Evolutionary conservation across 345 rosid genomes (phyloP), one percentile per base, ranked within the genome.

Genomic region (Eucalyptus paniculata): DNA sequence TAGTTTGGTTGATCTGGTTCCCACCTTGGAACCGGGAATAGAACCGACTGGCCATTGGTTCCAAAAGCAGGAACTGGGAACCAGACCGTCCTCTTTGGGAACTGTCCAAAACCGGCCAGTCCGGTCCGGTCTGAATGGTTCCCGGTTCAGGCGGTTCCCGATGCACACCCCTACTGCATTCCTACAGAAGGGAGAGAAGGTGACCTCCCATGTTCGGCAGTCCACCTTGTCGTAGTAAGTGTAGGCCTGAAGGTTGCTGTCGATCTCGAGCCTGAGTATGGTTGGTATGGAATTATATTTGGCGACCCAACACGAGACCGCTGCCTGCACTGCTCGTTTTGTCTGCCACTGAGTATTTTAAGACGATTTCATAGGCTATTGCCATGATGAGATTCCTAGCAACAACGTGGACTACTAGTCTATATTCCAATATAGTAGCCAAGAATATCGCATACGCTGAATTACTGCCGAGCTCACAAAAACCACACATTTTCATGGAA

Each of bases 201-300:
- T 94, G 69, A 87, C 92, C 67, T 95, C 92, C 94, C 91, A 93
- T 3, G 93, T 93, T 17, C 86, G 34, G 17, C 37, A 92, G 85
- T 89, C 91, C 16, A 92, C 95, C 89, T 90, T 65, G 53, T 91
- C 87, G 50, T 92, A 89, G 67, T 87, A 96, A 26, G 96, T 93
- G 89, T 89, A 93, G 49, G 92, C 72, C 83, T 80, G 89, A 4
- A 96, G 89, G 86, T 93, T 93, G 24, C 97, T 96, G 82, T 96
- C 93, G 4, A 95, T 87, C 12, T 90, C 94, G 0, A 96, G 92
- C 45, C 95, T 87, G 5, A 95, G 92, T 89, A 91, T 91, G 4
- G 95, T 91, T 50, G 87, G 17, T 50, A 50, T 50, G 51, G 51
- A 50, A 14, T 50, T 50, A 50, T 50, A 50, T 50, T 50, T 50